These are phyloP conservation scores for Primulina eburnea DNA, from an alignment of 257 asterid genomes.

Conservation along the genomic window DNA sequence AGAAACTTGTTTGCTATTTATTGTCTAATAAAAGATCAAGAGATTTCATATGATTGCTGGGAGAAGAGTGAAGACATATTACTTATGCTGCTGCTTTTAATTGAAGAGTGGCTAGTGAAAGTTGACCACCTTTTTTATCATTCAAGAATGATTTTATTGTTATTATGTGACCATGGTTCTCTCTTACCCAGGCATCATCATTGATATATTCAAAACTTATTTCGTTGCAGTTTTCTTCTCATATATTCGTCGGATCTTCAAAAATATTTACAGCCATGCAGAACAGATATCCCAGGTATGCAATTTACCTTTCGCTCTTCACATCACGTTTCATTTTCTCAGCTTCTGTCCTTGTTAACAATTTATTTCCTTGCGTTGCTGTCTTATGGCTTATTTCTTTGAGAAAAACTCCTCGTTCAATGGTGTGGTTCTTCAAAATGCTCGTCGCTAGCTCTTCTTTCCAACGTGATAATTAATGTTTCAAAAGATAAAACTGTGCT, in stretches of 20 bases:
- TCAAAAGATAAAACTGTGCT: background rate
- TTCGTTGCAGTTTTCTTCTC: constrained; percentile 73
- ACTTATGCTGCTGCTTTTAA: background rate
- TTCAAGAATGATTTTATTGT: background rate
- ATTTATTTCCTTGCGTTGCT: background rate
- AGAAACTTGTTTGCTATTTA: background rate
- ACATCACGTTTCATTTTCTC: background rate
- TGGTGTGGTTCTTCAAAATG: too few relatives aligned
- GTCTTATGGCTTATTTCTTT: background rate
- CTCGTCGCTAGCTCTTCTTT: too few relatives aligned
- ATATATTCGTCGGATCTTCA: constrained; percentile 77
- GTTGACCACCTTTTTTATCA: background rate
- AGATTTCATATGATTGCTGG: background rate
- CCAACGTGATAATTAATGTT: too few relatives aligned
- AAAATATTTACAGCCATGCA: constrained; percentile 75
- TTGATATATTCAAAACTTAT: background rate
- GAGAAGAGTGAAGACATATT: background rate
- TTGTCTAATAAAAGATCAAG: too few relatives aligned
- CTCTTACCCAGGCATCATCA: background rate
- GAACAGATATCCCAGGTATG: constrained; percentile 89
- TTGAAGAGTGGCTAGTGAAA: background rate
- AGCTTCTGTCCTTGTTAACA: background rate
- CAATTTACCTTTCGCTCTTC: constrained; percentile 3
- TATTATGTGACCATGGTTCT: background rate
- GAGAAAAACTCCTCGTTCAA: too few relatives aligned